Conservation (phyloP, 306 rosid species). For the Lathyrus sativus region DNA sequence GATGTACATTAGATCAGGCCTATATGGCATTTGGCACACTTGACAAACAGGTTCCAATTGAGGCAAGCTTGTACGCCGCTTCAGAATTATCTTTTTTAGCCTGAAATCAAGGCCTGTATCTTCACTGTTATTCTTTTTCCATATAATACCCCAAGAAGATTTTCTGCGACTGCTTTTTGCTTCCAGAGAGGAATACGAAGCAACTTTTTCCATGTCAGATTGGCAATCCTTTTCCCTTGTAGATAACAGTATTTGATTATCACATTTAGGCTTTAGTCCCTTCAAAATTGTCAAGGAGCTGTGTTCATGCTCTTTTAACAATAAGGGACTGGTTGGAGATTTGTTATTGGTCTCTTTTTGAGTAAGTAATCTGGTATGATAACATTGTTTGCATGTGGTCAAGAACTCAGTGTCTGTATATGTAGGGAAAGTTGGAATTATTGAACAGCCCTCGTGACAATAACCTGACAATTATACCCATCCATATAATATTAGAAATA, state of each 20-base stretch:
- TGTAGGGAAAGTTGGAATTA: slow-evolving; percentile 53
- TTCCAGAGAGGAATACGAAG: slow-evolving; percentile 47
- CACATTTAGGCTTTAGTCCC: slow-evolving; percentile 42
- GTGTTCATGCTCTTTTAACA: slow-evolving; percentile 54
- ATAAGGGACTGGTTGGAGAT: slow-evolving; percentile 67
- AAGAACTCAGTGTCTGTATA: slow-evolving; percentile 53
- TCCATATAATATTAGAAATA: slow-evolving; percentile 20
- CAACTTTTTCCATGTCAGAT: slow-evolving; percentile 46
- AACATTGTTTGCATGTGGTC: slow-evolving; percentile 66
- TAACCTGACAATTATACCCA: slow-evolving; percentile 54
- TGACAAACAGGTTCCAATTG: slow-evolving; percentile 57
- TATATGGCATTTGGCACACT: slow-evolving; percentile 60
- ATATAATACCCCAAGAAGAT: slow-evolving; percentile 75
- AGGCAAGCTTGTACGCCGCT: slow-evolving; percentile 49
- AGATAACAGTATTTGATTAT: slow-evolving; percentile 38
- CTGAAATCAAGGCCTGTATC: slow-evolving; percentile 54
- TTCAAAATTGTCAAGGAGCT: slow-evolving; percentile 43
- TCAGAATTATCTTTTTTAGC: slow-evolving; percentile 61
- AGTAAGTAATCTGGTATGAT: slow-evolving; percentile 44
- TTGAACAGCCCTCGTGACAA: slow-evolving; percentile 64
- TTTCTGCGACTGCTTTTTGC: slow-evolving; percentile 47
- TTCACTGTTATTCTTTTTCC: slow-evolving; percentile 55
- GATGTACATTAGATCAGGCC: slow-evolving; percentile 66
- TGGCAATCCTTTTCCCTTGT: slow-evolving; percentile 40
- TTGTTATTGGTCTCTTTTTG: slow-evolving; percentile 52